Evolutionary conservation across 192 early-diverging fungal genomes (phyloP).

Genomic region (Phycomyces blakesleeanus): DNA sequence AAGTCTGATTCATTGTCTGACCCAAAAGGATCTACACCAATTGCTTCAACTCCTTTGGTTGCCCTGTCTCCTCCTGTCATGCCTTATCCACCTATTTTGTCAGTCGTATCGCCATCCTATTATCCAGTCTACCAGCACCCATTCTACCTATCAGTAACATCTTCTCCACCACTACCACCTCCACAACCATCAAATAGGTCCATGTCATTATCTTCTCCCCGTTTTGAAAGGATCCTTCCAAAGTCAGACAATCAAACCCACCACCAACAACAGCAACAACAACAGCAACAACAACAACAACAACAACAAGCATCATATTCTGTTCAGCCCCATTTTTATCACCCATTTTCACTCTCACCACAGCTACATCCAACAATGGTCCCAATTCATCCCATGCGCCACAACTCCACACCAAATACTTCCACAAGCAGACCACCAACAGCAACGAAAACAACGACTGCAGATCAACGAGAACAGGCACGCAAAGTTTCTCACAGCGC

Average conservation of each 20-base stretch:
- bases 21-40: slow-evolving; percentile 1
- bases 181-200: not conserved
- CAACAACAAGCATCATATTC: not conserved
- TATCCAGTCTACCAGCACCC: slow-evolving; percentile 22
- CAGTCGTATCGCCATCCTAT: slow-evolving; percentile 9
- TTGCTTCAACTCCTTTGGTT: not conserved
- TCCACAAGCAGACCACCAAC: not conserved
- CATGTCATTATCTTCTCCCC: not conserved
- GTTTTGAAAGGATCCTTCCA: slow-evolving; percentile 3
- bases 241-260: not conserved
- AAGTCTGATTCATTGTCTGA: slow-evolving; percentile 2
- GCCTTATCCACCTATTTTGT: slow-evolving; percentile 13
- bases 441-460: slow-evolving; percentile 17
- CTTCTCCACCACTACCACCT: slow-evolving; percentile 8
- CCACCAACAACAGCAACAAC: slow-evolving; percentile 3
- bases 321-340: slow-evolving; percentile 5
- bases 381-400: not conserved
- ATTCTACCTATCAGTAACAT: slow-evolving; percentile 6
- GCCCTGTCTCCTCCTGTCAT: slow-evolving; percentile 17
- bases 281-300: not conserved
- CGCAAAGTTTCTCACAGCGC: slow-evolving; percentile 81
- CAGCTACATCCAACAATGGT: slow-evolving; percentile 8
- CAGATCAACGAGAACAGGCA: slow-evolving; percentile 61
- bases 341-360: slow-evolving; percentile 6
- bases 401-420: slow-evolving; percentile 4